Evolutionary conservation across 2,329 filamentous ascomycete genomes (phyloP), one percentile per base, ranked within the genome.

Genomic region (Colletotrichum filicis): DNA sequence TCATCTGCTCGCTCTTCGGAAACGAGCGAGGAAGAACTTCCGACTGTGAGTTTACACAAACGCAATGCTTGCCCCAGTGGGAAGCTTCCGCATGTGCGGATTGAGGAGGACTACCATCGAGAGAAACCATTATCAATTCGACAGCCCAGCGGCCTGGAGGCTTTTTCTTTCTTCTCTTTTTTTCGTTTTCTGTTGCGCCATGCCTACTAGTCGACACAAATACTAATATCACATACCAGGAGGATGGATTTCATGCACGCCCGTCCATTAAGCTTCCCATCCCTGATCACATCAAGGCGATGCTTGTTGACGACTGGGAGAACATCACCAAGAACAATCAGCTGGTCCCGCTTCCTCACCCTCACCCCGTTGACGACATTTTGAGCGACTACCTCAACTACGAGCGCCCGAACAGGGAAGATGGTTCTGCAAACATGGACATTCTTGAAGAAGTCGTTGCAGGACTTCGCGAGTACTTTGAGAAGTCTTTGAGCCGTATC

Each of bases 221-320:
- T 42, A 22, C 57, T 64, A 37, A 74, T 32, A 57, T 14, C 22
- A 26, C 35, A 66, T 19, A 49, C 53, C 83, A 98, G 95, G 97
- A 98, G 85, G 97, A 98, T 74, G 87, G 89, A 5, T 99, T 98
- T 81, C 91, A 95, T 79, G 88, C 89, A 75, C 92, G 95, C 71
- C 95, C 96, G 24, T 94, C 95, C 22, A 93, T 99, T 78, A 94
- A 95, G 78, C 89, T 99, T 55, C 89, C 92, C 62, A 92, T 98
- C 75, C 95, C 97, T 0, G 97, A 98, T 80, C 91, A 93, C 76
- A 88, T 99, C 76, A 98, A 98, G 85, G 94, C 94, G 19, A 89
- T 97, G 75, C 90, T 99, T 3, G 97, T 99, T 26, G 97, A 99
- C 80, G 97, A 99, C 82, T 99, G 97, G 97, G 97, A 99, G 83